Evolutionary conservation across 2,329 filamentous ascomycete species (phyloP).

Genomic region (Neonectria sp.): DNA sequence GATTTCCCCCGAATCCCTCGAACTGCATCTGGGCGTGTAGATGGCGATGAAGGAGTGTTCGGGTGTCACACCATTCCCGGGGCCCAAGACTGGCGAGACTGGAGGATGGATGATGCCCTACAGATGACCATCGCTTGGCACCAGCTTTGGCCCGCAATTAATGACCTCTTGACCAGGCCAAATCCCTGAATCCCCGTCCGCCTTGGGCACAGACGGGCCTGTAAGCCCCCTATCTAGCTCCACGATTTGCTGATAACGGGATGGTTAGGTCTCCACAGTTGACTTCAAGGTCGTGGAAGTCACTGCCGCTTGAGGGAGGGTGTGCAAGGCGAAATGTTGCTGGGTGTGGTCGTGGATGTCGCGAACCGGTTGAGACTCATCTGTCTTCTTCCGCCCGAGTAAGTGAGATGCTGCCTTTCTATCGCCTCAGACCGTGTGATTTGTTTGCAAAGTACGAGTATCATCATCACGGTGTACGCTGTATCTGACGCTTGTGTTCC

Average conservation of each 20-base stretch:
- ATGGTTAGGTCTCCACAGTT: slow-evolving; percentile 15
- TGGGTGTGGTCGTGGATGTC: background rate
- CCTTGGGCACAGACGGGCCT: slow-evolving; percentile 14
- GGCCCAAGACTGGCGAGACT: no score
- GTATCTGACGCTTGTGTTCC: no score
- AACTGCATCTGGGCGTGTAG: background rate
- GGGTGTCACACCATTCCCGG: no score
- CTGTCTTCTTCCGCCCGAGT: background rate
- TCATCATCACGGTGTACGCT: no score
- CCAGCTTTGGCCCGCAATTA: no score
- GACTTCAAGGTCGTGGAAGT: slow-evolving; percentile 1
- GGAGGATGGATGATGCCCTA: no score
- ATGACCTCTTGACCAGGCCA: no score
- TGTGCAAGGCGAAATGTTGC: background rate
- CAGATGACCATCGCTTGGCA: no score
- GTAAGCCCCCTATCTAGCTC: slow-evolving; percentile 1
- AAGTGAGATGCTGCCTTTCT: background rate
- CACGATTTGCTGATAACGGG: slow-evolving; percentile 6
- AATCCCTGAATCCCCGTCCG: background rate
- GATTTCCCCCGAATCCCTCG: background rate
- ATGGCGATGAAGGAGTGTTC: background rate
- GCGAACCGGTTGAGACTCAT: background rate
- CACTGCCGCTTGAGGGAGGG: background rate
- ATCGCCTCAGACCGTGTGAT: background rate
- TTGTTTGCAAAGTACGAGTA: background rate